Percentiles rank a stretch among this genome's conserved stretches.
Evolutionary conservation across 2,329 filamentous ascomycete genomes (phyloP).

Genomic region (Calonectria pauciramosa): DNA sequence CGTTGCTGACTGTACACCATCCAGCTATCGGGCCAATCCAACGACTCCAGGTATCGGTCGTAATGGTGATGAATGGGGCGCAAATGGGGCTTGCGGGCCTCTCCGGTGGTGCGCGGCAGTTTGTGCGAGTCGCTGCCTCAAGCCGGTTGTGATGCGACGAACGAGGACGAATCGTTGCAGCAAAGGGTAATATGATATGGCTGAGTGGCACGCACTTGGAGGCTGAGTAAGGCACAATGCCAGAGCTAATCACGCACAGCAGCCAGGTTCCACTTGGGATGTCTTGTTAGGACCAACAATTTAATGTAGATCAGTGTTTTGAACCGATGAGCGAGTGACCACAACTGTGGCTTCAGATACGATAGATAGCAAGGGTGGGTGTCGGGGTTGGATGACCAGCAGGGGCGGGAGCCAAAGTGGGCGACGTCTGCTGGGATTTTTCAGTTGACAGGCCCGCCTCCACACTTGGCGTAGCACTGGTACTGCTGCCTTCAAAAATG

Average conservation of each 20-base stretch:
- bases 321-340: too few species aligned
- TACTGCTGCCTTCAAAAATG: too few species aligned
- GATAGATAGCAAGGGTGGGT: too few species aligned
- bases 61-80: not conserved
- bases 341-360: too few species aligned
- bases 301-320: too few species aligned
- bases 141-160: not conserved
- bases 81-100: not conserved
- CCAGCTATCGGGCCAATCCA: not conserved
- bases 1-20: not conserved
- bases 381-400: too few species aligned
- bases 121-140: not conserved
- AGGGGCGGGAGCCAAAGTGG: too few species aligned
- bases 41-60: not conserved
- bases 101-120: not conserved
- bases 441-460: too few species aligned
- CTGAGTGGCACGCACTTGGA: not conserved
- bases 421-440: too few species aligned
- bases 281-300: not conserved
- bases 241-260: not conserved
- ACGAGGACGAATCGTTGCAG: not conserved
- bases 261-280: not conserved
- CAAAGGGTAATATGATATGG: not conserved
- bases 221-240: not conserved
- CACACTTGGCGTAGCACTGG: too few species aligned